Evolutionary conservation across 139 green algal species (phyloP), one percentile per base, ranked within the genome.

Genomic region (Chlamydomonas sp.): DNA sequence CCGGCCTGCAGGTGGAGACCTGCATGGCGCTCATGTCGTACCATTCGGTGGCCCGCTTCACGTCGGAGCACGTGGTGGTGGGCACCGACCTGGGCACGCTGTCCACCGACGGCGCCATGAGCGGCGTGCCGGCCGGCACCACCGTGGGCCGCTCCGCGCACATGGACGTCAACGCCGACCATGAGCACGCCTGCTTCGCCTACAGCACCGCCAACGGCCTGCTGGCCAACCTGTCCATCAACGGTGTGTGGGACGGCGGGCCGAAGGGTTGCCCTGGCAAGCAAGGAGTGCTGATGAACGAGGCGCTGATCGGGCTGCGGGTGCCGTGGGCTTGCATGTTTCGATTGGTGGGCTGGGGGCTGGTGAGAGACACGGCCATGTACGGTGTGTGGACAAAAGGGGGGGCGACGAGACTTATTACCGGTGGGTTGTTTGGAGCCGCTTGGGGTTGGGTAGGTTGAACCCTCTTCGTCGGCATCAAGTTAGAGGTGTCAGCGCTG

Each of bases 181-280:
- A 88, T 62, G 17, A 1, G n/a, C 76, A 60, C 74, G 57, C 73
- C 15, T 59, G 66, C 2, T 88, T 88, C 63, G 63, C 63, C 73
- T 88, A 88, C 83, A 69, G 49, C 63, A n/a, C 49, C 0, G 67
- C 74, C 1, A 16, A 60, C 3, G 83, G 83, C 58, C 31, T 81
- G 14, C 63, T 88, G 15, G 63, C 49, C 16, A 88, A 88, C 83
- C 12, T 88, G 4, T 88, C 83, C n/a, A 82, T 88, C 74, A 88
- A 81, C 63, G 83, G 83, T 88, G 17, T 0, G 80, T 31, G 60
- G 66, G 10, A 10, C 66, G 10, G 10, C 10, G 66, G 66, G 66
- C 66, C 12, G 66, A n/a, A 14, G 0, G 58, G 76, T 64, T n/a
- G 57, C 57, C 15, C 14, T 76, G n/a, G 31, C 31, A 49, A 49